Conservation (phyloP, 176 grass and related monocot species). For the Carex kokanica region DNA sequence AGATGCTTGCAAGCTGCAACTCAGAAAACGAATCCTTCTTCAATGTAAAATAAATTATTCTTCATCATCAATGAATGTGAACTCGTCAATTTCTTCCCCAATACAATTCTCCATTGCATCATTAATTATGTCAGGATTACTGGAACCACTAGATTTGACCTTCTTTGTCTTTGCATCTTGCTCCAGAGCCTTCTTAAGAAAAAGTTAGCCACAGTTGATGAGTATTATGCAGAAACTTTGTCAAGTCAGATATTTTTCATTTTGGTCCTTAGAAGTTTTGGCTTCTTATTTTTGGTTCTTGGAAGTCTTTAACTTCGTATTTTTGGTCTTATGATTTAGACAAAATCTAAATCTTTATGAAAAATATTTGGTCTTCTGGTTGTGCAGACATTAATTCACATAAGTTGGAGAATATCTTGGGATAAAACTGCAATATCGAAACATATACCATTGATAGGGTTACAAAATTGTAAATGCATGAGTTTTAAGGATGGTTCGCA, state of each 20-base stretch:
- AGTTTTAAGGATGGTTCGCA: not conserved
- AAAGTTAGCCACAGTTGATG: not conserved
- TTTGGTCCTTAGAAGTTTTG: not conserved
- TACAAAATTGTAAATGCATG: not conserved
- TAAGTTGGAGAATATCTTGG: not conserved
- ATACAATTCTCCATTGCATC: not conserved
- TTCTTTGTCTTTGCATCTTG: constrained; percentile 15
- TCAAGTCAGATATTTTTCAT: not conserved
- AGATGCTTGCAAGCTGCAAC: not conserved
- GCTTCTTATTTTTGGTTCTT: not conserved
- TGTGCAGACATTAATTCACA: not conserved
- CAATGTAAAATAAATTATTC: not conserved
- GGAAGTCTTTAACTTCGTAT: not conserved
- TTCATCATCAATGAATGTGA: not conserved
- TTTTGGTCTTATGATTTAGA: not conserved
- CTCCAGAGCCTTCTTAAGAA: not conserved
- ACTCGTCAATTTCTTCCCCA: not conserved
- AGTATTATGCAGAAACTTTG: not conserved
- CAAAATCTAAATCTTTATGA: not conserved
- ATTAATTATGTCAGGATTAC: not conserved
- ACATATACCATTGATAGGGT: not conserved
- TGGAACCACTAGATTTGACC: constrained; percentile 14
- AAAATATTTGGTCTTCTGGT: not conserved
- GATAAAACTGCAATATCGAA: not conserved
- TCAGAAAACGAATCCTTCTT: not conserved